Conservation (phyloP, 306 rosid genomes). For the Oxytropis ochrocephala region DNA sequence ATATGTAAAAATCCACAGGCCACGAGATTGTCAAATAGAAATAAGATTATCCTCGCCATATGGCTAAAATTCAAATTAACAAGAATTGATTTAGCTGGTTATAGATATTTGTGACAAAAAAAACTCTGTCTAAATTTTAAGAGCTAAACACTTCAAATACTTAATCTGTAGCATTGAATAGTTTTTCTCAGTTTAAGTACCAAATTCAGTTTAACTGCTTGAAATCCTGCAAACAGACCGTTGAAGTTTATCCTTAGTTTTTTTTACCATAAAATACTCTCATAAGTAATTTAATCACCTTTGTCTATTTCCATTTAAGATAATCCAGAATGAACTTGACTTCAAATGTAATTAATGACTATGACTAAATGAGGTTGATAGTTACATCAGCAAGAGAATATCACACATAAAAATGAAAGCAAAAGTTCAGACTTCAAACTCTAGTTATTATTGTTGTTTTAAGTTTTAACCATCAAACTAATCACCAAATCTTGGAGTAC, state of each 20-base stretch:
- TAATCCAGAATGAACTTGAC: background rate
- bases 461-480: background rate
- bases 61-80: background rate
- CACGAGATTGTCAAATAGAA: background rate
- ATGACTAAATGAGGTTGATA: background rate
- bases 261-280: background rate
- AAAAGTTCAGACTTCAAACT: constrained; percentile 3
- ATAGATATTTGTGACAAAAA: background rate
- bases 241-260: background rate
- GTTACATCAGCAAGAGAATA: background rate
- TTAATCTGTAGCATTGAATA: background rate
- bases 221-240: background rate
- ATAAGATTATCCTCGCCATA: background rate
- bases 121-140: background rate
- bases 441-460: background rate
- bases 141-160: constrained; percentile 1
- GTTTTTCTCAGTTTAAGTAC: background rate
- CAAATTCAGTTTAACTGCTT: background rate
- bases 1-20: background rate
- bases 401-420: background rate
- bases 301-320: background rate
- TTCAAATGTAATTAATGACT: background rate
- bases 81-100: background rate
- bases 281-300: background rate
- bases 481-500: background rate